Conservation (phyloP, 768 basidiomycete genomes). For the Boletus sensibilis region DNA sequence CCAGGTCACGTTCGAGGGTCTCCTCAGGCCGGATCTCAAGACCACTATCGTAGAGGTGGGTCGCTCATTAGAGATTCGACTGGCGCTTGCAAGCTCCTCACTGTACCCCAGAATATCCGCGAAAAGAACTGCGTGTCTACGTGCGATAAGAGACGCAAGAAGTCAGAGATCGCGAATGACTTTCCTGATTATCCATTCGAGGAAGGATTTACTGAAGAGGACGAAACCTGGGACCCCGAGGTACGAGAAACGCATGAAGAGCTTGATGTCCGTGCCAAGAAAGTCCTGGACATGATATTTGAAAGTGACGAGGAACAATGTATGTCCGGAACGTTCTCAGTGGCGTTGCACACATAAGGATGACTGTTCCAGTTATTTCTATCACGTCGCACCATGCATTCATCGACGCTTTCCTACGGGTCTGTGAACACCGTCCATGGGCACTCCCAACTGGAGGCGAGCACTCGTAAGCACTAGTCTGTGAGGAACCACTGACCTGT, state of each 20-base stretch:
- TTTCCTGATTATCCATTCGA: slow-evolving; percentile 59
- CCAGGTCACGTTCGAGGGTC: slow-evolving; percentile 48
- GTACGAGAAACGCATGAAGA: slow-evolving; percentile 52
- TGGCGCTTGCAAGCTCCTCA: background rate
- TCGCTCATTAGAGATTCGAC: background rate
- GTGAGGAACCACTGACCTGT: slow-evolving; percentile 1
- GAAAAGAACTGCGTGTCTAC: slow-evolving; percentile 70
- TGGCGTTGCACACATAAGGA: background rate
- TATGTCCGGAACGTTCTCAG: slow-evolving; percentile 33
- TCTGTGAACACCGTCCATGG: slow-evolving; percentile 45
- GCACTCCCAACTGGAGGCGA: slow-evolving; percentile 62
- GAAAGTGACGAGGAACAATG: slow-evolving; percentile 43
- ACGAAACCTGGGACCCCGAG: slow-evolving; percentile 56
- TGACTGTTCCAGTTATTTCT: slow-evolving; percentile 49
- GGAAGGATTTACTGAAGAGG: slow-evolving; percentile 57
- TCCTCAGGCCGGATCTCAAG: slow-evolving; percentile 32
- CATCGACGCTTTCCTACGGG: slow-evolving; percentile 53
- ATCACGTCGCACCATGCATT: slow-evolving; percentile 67
- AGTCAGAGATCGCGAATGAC: slow-evolving; percentile 43
- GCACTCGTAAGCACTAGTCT: slow-evolving; percentile 12
- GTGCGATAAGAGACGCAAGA: slow-evolving; percentile 60
- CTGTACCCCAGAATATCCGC: slow-evolving; percentile 51
- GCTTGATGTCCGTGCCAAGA: slow-evolving; percentile 45
- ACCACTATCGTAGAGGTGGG: slow-evolving; percentile 58
- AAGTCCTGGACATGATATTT: slow-evolving; percentile 58